A percentile compares a stretch with the other conserved stretches of the same genome.
Conservation (phyloP, 1,139 yeast genomes). For the Hansenula anomala region DNA sequence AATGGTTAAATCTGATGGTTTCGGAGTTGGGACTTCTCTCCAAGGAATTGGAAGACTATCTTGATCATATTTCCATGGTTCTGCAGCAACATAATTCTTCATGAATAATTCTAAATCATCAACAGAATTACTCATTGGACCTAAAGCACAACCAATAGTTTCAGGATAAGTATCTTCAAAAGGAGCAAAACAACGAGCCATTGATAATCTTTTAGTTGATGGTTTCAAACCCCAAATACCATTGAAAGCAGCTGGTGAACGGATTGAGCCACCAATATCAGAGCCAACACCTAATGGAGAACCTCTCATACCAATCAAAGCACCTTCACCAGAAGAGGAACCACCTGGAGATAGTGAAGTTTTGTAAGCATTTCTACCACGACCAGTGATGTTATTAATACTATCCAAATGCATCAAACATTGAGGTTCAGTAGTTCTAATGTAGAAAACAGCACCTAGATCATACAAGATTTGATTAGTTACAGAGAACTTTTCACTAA, state of each 20-base stretch:
- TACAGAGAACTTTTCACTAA: conserved; percentile 45
- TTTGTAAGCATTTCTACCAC: conserved; percentile 51
- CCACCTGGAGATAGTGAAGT: conserved; percentile 58
- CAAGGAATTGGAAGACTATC: conserved; percentile 49
- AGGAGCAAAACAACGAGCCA: conserved; percentile 44
- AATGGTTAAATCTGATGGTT: conserved; percentile 35
- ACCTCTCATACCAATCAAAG: conserved; percentile 60
- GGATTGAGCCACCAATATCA: conserved; percentile 76
- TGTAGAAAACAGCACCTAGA: conserved; percentile 62
- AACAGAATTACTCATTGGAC: conserved; percentile 56
- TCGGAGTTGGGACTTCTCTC: conserved; percentile 45
- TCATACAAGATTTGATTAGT: conserved; percentile 48
- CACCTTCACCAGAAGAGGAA: conserved; percentile 77
- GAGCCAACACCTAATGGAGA: conserved; percentile 67
- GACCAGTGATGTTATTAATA: conserved; percentile 43
- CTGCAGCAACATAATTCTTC: conserved; percentile 49
- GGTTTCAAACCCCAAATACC: conserved; percentile 70
- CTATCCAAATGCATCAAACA: conserved; percentile 52
- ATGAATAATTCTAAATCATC: conserved; percentile 65
- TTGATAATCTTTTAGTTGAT: conserved; percentile 54
- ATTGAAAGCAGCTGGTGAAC: conserved; percentile 71
- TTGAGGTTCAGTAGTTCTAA: conserved; percentile 53
- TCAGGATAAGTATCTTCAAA: conserved; percentile 32
- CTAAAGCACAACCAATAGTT: conserved; percentile 45
- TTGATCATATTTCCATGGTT: conserved; percentile 57